phyloP scores from a whole-genome alignment of 805 yeast species.

The Ogataea polymorpha region DNA sequence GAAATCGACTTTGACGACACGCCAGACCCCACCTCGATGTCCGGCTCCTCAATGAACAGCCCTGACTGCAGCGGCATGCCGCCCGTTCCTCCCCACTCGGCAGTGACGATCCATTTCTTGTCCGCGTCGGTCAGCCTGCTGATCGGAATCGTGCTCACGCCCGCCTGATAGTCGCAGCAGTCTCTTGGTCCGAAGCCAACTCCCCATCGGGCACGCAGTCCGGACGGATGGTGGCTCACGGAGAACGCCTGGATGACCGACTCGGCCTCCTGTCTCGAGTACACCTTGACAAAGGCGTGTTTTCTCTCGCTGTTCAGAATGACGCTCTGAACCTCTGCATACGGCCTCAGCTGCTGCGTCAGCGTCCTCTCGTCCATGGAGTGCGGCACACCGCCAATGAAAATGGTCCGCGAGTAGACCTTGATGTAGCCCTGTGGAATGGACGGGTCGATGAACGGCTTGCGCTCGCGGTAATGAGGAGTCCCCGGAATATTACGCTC shows the following conservation, averaged over 20 bases:
- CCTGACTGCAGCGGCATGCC: constrained; percentile 79
- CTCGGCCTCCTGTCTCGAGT: constrained; percentile 89
- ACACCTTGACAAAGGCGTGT: constrained; percentile 95
- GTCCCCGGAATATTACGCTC: constrained; percentile 70
- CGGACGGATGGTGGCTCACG: constrained; percentile 54
- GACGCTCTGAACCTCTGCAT: constrained; percentile 88
- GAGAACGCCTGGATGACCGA: constrained; percentile 68
- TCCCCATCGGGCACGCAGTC: constrained; percentile 92
- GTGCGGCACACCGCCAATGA: constrained; percentile 90
- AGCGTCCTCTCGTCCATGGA: constrained; percentile 75
- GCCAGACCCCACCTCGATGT: constrained; percentile 93
- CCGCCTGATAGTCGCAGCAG: constrained; percentile 92
- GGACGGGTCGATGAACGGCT: constrained; percentile 63
- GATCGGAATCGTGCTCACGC: constrained; percentile 83
- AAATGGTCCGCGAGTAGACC: constrained; percentile 85
- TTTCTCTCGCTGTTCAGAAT: constrained; percentile 84
- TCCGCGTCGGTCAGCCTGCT: constrained; percentile 92
- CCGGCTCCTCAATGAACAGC: constrained; percentile 91
- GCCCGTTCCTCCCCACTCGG: constrained; percentile 97
- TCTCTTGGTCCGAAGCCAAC: constrained; percentile 99
- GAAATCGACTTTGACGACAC: constrained; percentile 90
- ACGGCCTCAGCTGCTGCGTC: constrained; percentile 70
- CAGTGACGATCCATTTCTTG: constrained; percentile 78
- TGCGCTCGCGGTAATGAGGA: constrained; percentile 73
- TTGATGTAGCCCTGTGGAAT: constrained; percentile 77